Conservation (phyloP, 495 filamentous ascomycete species). For the Aspergillus funiculosus region DNA sequence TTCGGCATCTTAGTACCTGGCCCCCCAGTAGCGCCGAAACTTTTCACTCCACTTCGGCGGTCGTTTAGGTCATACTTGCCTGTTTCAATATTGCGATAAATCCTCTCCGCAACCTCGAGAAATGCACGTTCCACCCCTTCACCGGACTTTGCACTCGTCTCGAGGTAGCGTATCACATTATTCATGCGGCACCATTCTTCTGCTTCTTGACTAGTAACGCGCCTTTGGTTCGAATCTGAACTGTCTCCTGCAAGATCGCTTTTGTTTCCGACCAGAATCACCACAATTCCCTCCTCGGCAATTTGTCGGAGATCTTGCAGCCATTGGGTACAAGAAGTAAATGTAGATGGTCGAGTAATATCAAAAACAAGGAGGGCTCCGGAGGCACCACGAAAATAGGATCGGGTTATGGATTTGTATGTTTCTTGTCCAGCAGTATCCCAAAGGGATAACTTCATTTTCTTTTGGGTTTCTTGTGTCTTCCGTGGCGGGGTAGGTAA, state of each 20-base stretch:
- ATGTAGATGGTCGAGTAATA: constrained; percentile 80
- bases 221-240: constrained; percentile 57
- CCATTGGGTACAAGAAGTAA: constrained; percentile 80
- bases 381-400: constrained; percentile 89
- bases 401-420: constrained; percentile 89
- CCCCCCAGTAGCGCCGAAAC: constrained; percentile 51
- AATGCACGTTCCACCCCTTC: constrained; percentile 92
- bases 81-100: constrained; percentile 90
- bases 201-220: constrained; percentile 73
- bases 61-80: constrained; percentile 94
- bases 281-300: constrained; percentile 87
- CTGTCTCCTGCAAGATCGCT: constrained; percentile 60
- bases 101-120: constrained; percentile 83
- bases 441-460: constrained; percentile 82
- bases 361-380: constrained; percentile 94
- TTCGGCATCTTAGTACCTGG: constrained; percentile 35
- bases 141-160: constrained; percentile 92
- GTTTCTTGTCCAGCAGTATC: constrained; percentile 97
- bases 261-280: constrained; percentile 95
- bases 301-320: constrained; percentile 86
- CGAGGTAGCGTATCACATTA: constrained; percentile 80
- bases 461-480: constrained; percentile 51
- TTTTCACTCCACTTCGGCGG: constrained; percentile 87
- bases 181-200: constrained; percentile 81
- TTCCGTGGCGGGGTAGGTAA: constrained; percentile 37